phyloP scores from a whole-genome alignment of 495 filamentous ascomycete genomes.

The Daldinia childiae region DNA sequence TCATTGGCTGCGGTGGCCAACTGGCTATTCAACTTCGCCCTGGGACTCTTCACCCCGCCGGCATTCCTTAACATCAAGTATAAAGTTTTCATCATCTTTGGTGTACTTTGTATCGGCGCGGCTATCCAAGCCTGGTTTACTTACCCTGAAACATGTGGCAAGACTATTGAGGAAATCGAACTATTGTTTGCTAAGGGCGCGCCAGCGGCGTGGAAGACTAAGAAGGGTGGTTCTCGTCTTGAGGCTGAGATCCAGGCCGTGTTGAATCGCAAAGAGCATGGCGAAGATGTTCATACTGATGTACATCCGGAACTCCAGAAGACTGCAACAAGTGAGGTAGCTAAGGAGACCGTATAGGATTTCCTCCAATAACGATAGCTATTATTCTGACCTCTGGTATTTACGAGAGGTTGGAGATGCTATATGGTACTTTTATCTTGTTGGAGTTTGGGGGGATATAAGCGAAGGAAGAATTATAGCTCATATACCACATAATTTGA shows the following conservation, averaged over 20 bases:
- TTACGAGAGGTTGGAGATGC: not conserved
- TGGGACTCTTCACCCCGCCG: slow-evolving; percentile 75
- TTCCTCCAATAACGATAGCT: not conserved
- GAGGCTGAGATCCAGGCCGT: slow-evolving; percentile 57
- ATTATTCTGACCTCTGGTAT: not conserved
- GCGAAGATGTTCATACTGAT: slow-evolving; percentile 40
- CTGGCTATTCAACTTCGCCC: slow-evolving; percentile 81
- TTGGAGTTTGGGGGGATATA: not conserved
- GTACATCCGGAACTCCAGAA: slow-evolving; percentile 28
- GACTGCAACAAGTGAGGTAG: slow-evolving; percentile 20
- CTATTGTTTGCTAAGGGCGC: slow-evolving; percentile 66
- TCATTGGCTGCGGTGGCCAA: slow-evolving; percentile 72
- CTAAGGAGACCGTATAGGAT: slow-evolving; percentile 28
- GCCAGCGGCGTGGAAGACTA: slow-evolving; percentile 67
- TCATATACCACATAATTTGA: not conserved
- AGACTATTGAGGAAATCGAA: slow-evolving; percentile 77
- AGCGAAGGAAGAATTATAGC: not conserved
- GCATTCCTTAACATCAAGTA: slow-evolving; percentile 77
- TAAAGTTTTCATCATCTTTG: slow-evolving; percentile 80
- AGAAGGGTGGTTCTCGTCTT: slow-evolving; percentile 60
- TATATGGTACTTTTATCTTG: not conserved
- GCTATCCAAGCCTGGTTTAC: slow-evolving; percentile 71
- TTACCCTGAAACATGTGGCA: slow-evolving; percentile 76
- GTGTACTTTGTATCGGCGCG: slow-evolving; percentile 70
- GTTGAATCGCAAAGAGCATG: slow-evolving; percentile 41